Percentiles rank a stretch among this genome's conserved stretches.
phyloP scores from a whole-genome alignment of 306 rosid species.

The Vicia villosa region DNA sequence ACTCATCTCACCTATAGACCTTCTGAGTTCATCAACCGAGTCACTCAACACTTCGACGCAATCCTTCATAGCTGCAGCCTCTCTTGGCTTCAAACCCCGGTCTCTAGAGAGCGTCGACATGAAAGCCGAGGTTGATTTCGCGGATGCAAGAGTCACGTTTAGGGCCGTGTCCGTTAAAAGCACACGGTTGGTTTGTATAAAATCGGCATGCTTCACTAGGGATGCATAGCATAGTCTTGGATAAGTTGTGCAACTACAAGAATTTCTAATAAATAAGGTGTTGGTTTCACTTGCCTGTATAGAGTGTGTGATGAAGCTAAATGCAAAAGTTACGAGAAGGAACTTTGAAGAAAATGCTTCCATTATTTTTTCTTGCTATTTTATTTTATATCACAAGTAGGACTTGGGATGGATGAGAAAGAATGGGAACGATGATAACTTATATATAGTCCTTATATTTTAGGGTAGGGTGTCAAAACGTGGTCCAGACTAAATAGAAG shows the following conservation, averaged over 20 bases:
- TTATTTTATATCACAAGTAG: not conserved
- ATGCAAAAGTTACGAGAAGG: conserved; percentile 30
- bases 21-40: conserved; percentile 54
- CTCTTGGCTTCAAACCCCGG: conserved; percentile 45
- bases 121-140: conserved; percentile 45
- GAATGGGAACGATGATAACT: not conserved
- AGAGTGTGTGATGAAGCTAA: conserved; percentile 13
- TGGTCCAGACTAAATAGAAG: not conserved
- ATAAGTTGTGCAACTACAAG: conserved; percentile 68
- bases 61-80: conserved; percentile 63
- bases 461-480: not conserved
- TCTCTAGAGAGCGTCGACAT: conserved; percentile 43
- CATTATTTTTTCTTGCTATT: conserved; percentile 28
- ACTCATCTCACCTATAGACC: conserved; percentile 59
- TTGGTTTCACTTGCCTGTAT: conserved; percentile 31
- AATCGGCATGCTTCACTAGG: conserved; percentile 53
- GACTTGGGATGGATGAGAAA: conserved; percentile 26
- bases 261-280: conserved; percentile 62
- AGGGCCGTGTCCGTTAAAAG: conserved; percentile 59
- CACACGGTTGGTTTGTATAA: conserved; percentile 56
- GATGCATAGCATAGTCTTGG: conserved; percentile 68
- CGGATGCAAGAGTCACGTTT: conserved; percentile 58
- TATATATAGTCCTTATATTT: conserved; percentile 29
- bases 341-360: conserved; percentile 35
- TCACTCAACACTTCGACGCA: conserved; percentile 68